Evolutionary conservation across 2,329 filamentous ascomycete genomes (phyloP), one percentile per base, ranked within the genome.

Genomic region (Apiospora phragmitis): DNA sequence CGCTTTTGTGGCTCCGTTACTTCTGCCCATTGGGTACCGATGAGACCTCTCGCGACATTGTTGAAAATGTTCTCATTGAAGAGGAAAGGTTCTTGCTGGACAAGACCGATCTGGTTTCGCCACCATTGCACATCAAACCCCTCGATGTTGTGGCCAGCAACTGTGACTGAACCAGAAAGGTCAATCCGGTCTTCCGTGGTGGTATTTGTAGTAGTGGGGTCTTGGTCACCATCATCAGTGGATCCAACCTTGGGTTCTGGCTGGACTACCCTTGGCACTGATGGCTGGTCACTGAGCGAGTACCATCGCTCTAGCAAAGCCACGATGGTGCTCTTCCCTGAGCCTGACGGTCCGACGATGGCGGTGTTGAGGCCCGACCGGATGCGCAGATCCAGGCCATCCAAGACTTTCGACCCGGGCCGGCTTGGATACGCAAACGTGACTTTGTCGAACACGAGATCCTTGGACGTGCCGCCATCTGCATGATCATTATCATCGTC

Each of bases 41-140:
- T 80, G 0, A 91, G 76, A 18, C 90, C 91, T 0, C 92, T 83
- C 1, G 90, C 79, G 69, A 93, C 87, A 74, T 93, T 93, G 71
- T 94, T 91, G n/a, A 87, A 85, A 51, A 74, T 45, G 41, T 70
- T 78, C 72, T 89, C 89, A 76, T 89, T 88, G 75, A 92, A 93
- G 0, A 94, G 84, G 0, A 89, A 90, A 4, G 92, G 87, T 77
- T 94, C 92, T 78, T 94, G 92, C 72, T 90, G 88, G 8, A 92
- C 90, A 6, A 92, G 81, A 0, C 89, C 87, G 70, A 92, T 90
- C 70, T 88, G 84, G 1, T 81, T 81, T 68, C 86, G 83, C 89
- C 77, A 91, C 84, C 74, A 93, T 72, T 89, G 89, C 45, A 91
- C 75, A 38, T 92, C 85, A 29, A 92, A 81, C 1, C 87, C 83